Evolutionary conservation across 2,329 filamentous ascomycete species (phyloP).

Genomic region (Ophiostoma pallidulum): DNA sequence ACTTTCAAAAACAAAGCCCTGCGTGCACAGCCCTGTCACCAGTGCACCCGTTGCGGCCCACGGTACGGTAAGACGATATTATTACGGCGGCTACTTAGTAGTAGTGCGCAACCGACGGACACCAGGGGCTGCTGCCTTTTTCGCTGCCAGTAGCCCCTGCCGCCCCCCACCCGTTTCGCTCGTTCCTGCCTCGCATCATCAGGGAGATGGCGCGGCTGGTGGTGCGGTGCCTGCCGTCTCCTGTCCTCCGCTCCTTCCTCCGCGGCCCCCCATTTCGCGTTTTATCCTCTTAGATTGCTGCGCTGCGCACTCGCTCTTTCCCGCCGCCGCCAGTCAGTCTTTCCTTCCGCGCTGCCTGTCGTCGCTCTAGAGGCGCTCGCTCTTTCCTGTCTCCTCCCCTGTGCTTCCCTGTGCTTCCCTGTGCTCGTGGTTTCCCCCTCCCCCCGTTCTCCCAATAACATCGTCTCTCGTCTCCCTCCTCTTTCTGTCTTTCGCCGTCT

Average conservation of each 20-base stretch:
- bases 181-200: too few species aligned
- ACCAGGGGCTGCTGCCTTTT: too few species aligned
- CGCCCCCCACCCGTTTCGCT: too few species aligned
- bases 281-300: slow-evolving; percentile 8
- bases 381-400: background rate
- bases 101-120: too few species aligned
- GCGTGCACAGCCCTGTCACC: slow-evolving; percentile 6
- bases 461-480: slow-evolving; percentile 9
- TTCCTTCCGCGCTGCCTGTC: too few species aligned
- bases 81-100: slow-evolving; percentile 1
- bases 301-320: background rate
- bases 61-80: too few species aligned
- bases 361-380: background rate
- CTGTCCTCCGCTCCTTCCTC: background rate
- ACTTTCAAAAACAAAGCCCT: background rate
- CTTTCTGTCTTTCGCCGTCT: slow-evolving; percentile 2
- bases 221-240: too few species aligned
- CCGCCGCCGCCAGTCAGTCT: background rate
- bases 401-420: background rate
- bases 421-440: background rate
- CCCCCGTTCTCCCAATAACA: background rate
- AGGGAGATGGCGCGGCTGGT: too few species aligned
- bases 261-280: slow-evolving; percentile 1
- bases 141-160: too few species aligned
- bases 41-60: background rate